These are phyloP conservation scores for Neurospora sp. DNA, from an alignment of 495 filamentous ascomycete species.

Conservation along the genomic window DNA sequence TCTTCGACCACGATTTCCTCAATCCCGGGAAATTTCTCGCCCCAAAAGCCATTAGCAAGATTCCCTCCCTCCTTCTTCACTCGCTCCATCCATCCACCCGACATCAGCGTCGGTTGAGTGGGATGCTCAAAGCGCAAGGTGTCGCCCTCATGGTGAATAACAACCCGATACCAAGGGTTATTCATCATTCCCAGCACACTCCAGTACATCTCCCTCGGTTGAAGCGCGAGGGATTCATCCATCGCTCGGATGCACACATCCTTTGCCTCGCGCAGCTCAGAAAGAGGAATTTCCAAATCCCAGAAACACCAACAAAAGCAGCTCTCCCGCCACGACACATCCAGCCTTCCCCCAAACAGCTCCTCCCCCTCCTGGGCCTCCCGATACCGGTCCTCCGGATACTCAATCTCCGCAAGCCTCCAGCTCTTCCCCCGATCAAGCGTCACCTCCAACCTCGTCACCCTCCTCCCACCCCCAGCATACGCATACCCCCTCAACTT, in stretches of 20 bases:
- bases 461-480: conserved; percentile 73
- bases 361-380: conserved; percentile 48
- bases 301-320: conserved; percentile 96
- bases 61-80: conserved; percentile 85
- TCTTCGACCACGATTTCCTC: conserved; percentile 28
- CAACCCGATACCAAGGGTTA: conserved; percentile 85
- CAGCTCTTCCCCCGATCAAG: conserved; percentile 78
- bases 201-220: conserved; percentile 96
- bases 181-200: conserved; percentile 98
- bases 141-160: conserved; percentile 61
- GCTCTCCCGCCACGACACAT: conserved; percentile 72
- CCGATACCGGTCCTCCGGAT: conserved; percentile 81
- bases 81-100: conserved; percentile 92
- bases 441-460: conserved; percentile 77
- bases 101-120: conserved; percentile 66
- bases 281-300: conserved; percentile 59
- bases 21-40: conserved; percentile 57
- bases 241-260: conserved; percentile 81
- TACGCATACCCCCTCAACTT: conserved; percentile 78
- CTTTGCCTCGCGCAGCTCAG: conserved; percentile 49
- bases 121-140: conserved; percentile 79
- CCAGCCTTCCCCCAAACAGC: conserved; percentile 68
- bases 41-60: conserved; percentile 77
- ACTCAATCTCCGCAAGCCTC: conserved; percentile 70
- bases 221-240: conserved; percentile 83